Evolutionary conservation across 2,329 filamentous ascomycete genomes (phyloP), one percentile per base, ranked within the genome.

Genomic region (Pezicula neosporulosa): DNA sequence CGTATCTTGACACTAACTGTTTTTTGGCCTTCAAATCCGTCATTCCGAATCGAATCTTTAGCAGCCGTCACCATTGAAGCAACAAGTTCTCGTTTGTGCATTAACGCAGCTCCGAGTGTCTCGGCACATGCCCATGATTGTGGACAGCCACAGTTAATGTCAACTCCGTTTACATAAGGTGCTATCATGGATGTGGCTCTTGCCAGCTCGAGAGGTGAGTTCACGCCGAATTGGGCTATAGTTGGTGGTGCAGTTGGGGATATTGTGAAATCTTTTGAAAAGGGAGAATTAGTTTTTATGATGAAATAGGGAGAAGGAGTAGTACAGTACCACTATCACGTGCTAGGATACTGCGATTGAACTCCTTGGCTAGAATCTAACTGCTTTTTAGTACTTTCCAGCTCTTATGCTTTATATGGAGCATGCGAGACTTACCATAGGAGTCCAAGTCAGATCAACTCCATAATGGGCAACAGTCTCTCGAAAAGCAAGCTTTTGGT

Each of bases 131-230:
- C 85, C 86, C 86, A 89, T 6, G 80, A 80, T 67, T 89, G 86
- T 7, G 86, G 86, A 61, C 86, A 89, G 10, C 86, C 86, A 66
- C 86, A 89, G 70, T 89, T 89, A 38, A 89, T 72, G 60, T 89
- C 83, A 3, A 89, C 77, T 56, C 86, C 86, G 60, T 77, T 78
- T 48, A 81, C 79, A 63, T 72, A 81, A 2, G 85, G 84, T 0
- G 77, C 79, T 2, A 82, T 81, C 44, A 89, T 76, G 19, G 77
- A 73, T 0, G 84, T 77, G 10, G 85, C 83, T 28, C 84, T 77
- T 13, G 81, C 74, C 42, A 89, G 74, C 63, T 89, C 86, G 3
- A 74, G 61, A 6, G 84, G 76, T 4, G 74, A 75, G 59, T 81
- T 85, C 56, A 81, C 77, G 44, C 85, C 86, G 61, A 89, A 87